These are phyloP conservation scores for Fereydounia khargensis DNA, from an alignment of 1,284 basidiomycete genomes.

Conservation along the genomic window DNA sequence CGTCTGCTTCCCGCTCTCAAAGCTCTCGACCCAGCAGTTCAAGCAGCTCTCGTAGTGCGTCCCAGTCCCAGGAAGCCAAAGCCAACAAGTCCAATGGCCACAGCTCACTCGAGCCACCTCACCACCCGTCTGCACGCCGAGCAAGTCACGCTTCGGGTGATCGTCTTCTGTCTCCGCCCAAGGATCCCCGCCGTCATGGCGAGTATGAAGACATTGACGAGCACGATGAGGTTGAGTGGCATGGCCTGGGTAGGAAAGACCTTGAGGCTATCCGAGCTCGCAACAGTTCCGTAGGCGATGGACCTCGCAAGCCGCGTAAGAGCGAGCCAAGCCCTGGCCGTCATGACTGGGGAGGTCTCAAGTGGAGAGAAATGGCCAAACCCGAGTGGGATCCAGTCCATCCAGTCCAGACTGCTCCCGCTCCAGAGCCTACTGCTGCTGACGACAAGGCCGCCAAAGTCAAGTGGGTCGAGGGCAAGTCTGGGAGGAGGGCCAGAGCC, in stretches of 20 bases:
- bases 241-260: constrained; percentile 41
- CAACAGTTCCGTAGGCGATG: constrained; percentile 7
- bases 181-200: no score
- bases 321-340: constrained; percentile 22
- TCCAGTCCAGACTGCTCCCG: constrained; percentile 2
- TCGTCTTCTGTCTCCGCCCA: no score
- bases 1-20: no score
- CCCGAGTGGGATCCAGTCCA: constrained; percentile 24
- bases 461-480: constrained; percentile 48
- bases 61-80: no score
- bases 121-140: no score
- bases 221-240: no score
- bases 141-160: no score
- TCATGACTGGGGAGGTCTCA: constrained; percentile 27
- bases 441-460: constrained; percentile 17
- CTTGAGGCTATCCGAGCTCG: constrained; percentile 27
- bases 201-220: no score
- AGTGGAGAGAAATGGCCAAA: constrained; percentile 29
- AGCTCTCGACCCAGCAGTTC: no score
- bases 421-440: not conserved
- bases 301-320: not conserved
- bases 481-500: constrained; percentile 54
- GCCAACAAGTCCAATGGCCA: no score
- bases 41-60: no score
- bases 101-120: no score